Conservation (phyloP, 345 rosid species). For the Sonneratia alba region DNA sequence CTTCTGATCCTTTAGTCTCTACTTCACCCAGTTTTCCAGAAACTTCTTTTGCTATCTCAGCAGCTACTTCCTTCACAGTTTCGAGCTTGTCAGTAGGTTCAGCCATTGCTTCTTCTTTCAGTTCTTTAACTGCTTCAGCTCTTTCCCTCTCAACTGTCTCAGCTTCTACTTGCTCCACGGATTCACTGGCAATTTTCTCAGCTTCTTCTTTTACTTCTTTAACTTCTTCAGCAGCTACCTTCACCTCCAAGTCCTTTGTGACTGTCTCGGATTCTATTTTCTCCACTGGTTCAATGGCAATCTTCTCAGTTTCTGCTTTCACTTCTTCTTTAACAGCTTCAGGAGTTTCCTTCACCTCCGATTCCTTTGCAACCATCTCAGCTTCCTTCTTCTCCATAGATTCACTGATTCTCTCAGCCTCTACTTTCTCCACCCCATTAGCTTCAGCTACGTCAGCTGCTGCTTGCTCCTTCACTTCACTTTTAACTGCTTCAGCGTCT, state of each 20-base stretch:
- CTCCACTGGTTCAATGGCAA: background rate
- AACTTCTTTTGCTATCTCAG: too few species aligned
- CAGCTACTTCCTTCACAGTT: slow-evolving; percentile 4
- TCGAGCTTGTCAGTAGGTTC: background rate
- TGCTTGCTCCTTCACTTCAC: slow-evolving; percentile 3
- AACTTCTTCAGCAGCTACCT: background rate
- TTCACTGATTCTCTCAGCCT: slow-evolving; percentile 5
- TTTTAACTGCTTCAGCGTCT: background rate
- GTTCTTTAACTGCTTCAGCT: background rate
- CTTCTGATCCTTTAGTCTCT: background rate
- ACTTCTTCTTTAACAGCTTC: background rate
- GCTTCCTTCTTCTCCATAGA: background rate
- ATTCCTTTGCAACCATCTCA: slow-evolving; percentile 3
- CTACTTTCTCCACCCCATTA: background rate
- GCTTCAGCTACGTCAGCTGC: slow-evolving; percentile 5
- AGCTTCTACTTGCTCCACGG: background rate
- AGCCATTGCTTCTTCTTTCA: background rate
- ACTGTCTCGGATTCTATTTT: slow-evolving; percentile 2
- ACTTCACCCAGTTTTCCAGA: background rate
- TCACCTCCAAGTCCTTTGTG: background rate
- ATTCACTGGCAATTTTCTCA: too few species aligned
- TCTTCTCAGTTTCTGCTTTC: slow-evolving; percentile 2
- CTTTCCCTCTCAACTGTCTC: background rate
- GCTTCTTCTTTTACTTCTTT: slow-evolving; percentile 2
- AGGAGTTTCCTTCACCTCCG: background rate